Evolutionary conservation across 177 flowering plant genomes (phyloP).

Genomic region (Vitis hybrid): DNA sequence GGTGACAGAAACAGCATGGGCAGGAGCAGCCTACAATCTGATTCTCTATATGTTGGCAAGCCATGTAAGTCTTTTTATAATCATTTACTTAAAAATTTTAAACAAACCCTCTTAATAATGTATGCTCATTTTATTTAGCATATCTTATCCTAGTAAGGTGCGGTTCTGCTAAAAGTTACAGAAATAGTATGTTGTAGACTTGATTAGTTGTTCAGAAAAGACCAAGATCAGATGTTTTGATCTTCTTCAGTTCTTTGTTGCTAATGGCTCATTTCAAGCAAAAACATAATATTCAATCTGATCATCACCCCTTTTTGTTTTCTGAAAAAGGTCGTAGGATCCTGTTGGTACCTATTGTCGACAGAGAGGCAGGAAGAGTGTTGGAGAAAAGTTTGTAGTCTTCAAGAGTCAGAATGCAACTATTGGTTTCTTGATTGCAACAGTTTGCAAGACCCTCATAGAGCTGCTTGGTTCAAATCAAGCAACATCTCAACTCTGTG

Average conservation of each 20-base stretch:
- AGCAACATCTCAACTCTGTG: constrained; percentile 53
- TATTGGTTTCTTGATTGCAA: constrained; percentile 38
- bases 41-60: constrained; percentile 77
- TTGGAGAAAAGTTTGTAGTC: constrained; percentile 54
- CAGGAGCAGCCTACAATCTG: constrained; percentile 73
- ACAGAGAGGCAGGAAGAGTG: constrained; percentile 60
- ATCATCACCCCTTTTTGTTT: neutral
- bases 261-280: neutral
- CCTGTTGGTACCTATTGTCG: constrained; percentile 69
- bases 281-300: neutral
- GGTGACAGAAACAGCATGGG: constrained; percentile 71
- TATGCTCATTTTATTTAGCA: neutral
- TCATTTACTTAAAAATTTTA: too few species aligned
- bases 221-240: neutral
- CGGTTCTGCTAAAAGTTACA: neutral
- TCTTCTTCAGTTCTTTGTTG: neutral
- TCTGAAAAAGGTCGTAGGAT: constrained; percentile 52
- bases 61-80: constrained; percentile 49
- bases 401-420: constrained; percentile 29
- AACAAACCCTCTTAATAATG: neutral
- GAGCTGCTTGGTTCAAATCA: constrained; percentile 43
- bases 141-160: neutral
- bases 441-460: constrained; percentile 8
- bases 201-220: neutral
- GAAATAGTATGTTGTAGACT: neutral